Evolutionary conservation across 441 rosid species (phyloP), one percentile per base, ranked within the genome.

Genomic region (Flueggea neowawraea): DNA sequence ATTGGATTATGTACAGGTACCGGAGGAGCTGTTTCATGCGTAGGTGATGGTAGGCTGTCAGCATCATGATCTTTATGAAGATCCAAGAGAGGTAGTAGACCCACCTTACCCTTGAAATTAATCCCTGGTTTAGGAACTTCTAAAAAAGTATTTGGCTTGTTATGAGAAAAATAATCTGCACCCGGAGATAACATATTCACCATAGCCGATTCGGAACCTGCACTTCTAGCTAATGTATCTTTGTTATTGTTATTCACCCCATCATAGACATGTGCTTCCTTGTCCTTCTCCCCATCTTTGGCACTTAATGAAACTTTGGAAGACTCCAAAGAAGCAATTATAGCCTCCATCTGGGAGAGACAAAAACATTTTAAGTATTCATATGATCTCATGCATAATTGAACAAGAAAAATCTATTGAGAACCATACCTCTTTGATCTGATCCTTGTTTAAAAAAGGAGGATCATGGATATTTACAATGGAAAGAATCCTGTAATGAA

Each of bases 1-100:
- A 65, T 71, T 36, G 81, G 65, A 63, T 76, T 78, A 36, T 77
- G 73, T 14, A 77, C 58, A 17, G 83, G 83, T 45, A 83, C 64
- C 54, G 70, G 63, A 28, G 88, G 86, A 16, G 86, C 67, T 48
- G 85, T 74, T 70, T 90, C 92, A 62, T 83, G 84, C 48, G 98
- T 95, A 16, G 99, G 99, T 16, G 98, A 95, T 12, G 99, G 98
- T 71, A 95, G 97, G 67, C 94, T 90, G 80, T 92, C 95, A 48
- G 70, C 85, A 69, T 95, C 98, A 73, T 95, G 99, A 75, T 80
- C 95, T 83, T 83, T 92, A 69, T 92, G 96, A 69, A 92, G 97
- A 80, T 95, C 98, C 52, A 95, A 82, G 77, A 95, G 74, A 51
- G 98, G 97, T 17, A 81, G 78, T 72, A 78, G 62, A 55, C 69